A percentile compares a stretch with the other conserved stretches of the same genome.
phyloP scores from a whole-genome alignment of 257 asterid species.

The Solanum commersonii region DNA sequence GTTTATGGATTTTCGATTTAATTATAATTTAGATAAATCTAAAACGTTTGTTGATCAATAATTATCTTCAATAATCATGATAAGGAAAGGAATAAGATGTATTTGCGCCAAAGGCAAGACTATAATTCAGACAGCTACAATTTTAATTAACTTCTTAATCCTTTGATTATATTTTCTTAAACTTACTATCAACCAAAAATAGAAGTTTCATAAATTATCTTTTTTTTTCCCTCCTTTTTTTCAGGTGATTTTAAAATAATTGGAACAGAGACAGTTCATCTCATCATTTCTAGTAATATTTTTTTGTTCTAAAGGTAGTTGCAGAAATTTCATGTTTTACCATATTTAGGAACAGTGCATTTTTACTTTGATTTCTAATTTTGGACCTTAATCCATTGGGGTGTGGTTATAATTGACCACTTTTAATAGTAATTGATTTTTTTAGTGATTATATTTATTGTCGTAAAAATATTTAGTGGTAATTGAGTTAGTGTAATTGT shows the following conservation, averaged over 20 bases:
- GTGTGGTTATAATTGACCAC: background rate
- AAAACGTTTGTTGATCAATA: background rate
- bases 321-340: background rate
- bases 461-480: no score
- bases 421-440: no score
- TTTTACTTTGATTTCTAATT: background rate
- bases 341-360: background rate
- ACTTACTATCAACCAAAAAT: background rate
- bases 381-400: background rate
- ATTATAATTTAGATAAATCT: background rate
- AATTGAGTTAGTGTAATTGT: no score
- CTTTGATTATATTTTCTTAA: background rate
- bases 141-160: background rate
- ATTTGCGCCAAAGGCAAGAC: conserved; percentile 4
- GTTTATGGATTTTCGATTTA: background rate
- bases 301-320: background rate
- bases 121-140: background rate
- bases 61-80: background rate
- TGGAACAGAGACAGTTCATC: background rate
- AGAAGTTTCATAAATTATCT: background rate
- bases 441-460: no score
- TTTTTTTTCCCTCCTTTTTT: background rate
- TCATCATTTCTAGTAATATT: background rate
- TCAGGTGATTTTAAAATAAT: background rate
- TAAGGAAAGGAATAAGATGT: background rate